Conservation (phyloP, 23 red algal species). For the Cyanidioschyzon merolae region DNA sequence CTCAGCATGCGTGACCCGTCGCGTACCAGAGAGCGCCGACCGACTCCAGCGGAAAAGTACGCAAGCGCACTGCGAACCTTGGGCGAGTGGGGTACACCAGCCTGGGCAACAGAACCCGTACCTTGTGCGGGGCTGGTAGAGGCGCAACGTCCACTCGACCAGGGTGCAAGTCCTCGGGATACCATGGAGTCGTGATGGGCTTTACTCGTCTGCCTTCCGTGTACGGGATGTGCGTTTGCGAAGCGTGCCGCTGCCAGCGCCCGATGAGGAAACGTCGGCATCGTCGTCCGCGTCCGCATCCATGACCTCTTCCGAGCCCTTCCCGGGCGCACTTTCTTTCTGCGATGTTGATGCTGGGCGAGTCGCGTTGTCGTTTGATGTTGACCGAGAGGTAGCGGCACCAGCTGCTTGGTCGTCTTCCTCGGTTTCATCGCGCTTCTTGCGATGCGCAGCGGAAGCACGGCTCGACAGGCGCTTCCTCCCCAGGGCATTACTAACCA, state of each 20-base stretch:
- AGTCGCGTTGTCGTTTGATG: background rate
- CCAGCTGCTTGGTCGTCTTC: background rate
- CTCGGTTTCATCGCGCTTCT: background rate
- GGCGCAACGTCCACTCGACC: too few relatives aligned
- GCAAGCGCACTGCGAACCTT: background rate
- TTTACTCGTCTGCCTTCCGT: background rate
- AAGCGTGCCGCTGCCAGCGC: background rate
- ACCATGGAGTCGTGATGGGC: background rate
- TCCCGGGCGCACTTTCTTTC: background rate
- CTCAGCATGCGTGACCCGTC: conserved; percentile 5
- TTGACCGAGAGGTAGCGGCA: background rate
- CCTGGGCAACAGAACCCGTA: too few relatives aligned
- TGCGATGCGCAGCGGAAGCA: background rate
- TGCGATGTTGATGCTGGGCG: background rate
- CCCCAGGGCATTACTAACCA: background rate
- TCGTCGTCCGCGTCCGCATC: conserved; percentile 1
- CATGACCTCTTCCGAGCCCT: background rate
- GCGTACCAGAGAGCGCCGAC: background rate
- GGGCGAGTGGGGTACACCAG: background rate
- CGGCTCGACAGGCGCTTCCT: background rate
- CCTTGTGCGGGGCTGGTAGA: too few relatives aligned
- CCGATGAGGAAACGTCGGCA: background rate
- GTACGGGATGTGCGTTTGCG: background rate
- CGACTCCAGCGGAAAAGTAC: background rate
- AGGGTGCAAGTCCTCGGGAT: background rate